These are phyloP conservation scores for Cucumis melo DNA, from an alignment of 306 rosid species.

Conservation along the genomic window DNA sequence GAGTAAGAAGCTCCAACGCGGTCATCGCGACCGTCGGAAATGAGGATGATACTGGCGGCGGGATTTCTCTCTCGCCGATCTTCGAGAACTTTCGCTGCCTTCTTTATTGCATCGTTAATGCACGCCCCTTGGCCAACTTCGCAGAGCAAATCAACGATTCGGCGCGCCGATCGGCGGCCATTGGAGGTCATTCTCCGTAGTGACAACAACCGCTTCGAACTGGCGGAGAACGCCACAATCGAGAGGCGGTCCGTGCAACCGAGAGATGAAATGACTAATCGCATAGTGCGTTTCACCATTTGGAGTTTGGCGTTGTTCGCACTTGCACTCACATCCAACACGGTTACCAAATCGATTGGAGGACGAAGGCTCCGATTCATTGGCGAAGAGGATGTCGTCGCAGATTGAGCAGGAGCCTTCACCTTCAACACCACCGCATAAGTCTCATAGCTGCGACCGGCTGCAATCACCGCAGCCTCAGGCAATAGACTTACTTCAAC, in stretches of 20 bases:
- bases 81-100: constrained; percentile 75
- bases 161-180: constrained; percentile 60
- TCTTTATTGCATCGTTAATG: constrained; percentile 65
- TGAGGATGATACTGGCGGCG: constrained; percentile 42
- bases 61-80: constrained; percentile 83
- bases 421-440: constrained; percentile 57
- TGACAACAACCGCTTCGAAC: constrained; percentile 66
- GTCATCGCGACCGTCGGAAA: constrained; percentile 29
- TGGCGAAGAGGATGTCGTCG: constrained; percentile 5
- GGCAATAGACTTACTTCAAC: constrained; percentile 44
- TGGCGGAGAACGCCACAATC: constrained; percentile 66
- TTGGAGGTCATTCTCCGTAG: constrained; percentile 46
- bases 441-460: constrained; percentile 44
- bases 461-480: constrained; percentile 70
- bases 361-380: constrained; percentile 21
- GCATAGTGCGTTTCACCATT: constrained; percentile 54
- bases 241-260: constrained; percentile 66
- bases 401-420: constrained; percentile 27
- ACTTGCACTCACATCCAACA: constrained; percentile 52
- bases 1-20: constrained; percentile 5
- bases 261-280: constrained; percentile 47
- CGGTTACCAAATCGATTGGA: constrained; percentile 65
- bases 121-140: constrained; percentile 38
- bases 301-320: constrained; percentile 40
- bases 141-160: constrained; percentile 28